Conservation (phyloP, 257 asterid genomes). For the Primulina huaijiensis region DNA sequence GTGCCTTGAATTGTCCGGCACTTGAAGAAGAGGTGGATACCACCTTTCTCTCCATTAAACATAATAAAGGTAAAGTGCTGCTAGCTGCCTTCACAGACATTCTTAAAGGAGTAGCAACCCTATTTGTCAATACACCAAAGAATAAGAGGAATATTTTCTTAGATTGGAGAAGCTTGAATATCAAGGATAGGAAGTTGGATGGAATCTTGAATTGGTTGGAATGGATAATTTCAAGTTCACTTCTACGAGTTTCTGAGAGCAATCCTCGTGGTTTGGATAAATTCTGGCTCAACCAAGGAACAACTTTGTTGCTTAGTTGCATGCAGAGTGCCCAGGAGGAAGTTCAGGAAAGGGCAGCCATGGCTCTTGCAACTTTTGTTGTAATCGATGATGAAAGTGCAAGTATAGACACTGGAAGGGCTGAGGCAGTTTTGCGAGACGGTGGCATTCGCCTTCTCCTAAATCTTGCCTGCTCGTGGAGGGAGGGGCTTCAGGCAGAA, state of each 20-base stretch:
- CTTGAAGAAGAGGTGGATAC: conserved; percentile 50
- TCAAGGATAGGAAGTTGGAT: conserved; percentile 43
- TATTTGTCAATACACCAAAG: conserved; percentile 47
- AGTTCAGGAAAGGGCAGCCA: conserved; percentile 88
- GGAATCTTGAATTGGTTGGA: conserved; percentile 74
- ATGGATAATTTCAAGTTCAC: conserved; percentile 68
- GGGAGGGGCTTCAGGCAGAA: conserved; percentile 83
- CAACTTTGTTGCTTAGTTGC: conserved; percentile 58
- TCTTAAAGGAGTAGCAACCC: conserved; percentile 51
- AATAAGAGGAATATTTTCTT: conserved; percentile 49
- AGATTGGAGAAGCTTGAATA: conserved; percentile 41
- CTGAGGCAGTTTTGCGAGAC: conserved; percentile 65
- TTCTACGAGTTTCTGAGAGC: conserved; percentile 75
- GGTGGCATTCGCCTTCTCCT: conserved; percentile 67
- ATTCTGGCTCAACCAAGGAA: conserved; percentile 85
- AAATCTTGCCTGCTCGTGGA: conserved; percentile 73
- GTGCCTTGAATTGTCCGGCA: conserved; percentile 61
- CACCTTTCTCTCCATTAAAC: conserved; percentile 44
- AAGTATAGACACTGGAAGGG: conserved; percentile 68
- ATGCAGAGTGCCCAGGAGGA: conserved; percentile 75
- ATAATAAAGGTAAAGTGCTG: conserved; percentile 61
- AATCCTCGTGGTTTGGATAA: conserved; percentile 64
- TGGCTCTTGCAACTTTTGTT: conserved; percentile 74
- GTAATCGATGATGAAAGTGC: conserved; percentile 83
- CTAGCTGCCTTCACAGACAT: conserved; percentile 55